Percentiles rank a stretch among this genome's conserved stretches.
These are phyloP conservation scores for Boletus fagicola DNA, from an alignment of 768 basidiomycete genomes.

Conservation along the genomic window DNA sequence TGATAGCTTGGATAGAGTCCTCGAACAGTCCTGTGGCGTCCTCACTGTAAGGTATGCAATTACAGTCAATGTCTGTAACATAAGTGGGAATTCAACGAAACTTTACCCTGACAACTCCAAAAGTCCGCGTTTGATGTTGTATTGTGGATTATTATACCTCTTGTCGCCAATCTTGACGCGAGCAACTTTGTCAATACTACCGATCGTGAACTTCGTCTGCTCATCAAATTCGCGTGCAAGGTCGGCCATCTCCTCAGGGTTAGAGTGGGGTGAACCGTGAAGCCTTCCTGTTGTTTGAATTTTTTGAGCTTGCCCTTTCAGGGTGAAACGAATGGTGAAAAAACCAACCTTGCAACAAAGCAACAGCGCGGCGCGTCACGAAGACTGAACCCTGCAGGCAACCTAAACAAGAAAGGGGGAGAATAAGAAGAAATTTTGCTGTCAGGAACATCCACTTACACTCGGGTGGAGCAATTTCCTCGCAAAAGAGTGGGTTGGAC, in stretches of 20 bases:
- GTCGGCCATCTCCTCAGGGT: slow-evolving; percentile 1
- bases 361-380: slow-evolving; percentile 40
- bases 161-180: neutral
- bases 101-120: slow-evolving; percentile 8
- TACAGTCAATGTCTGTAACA: neutral
- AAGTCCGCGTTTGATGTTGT: slow-evolving; percentile 4
- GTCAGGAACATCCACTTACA: slow-evolving; percentile 11
- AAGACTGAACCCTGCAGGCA: slow-evolving; percentile 47
- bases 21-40: slow-evolving; percentile 10
- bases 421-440: neutral
- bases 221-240: slow-evolving; percentile 10
- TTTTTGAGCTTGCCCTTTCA: neutral
- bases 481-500: slow-evolving; percentile 20
- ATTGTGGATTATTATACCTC: slow-evolving; percentile 1
- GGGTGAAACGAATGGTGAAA: neutral
- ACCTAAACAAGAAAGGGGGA: slow-evolving; percentile 27
- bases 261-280: neutral
- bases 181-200: neutral
- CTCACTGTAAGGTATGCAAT: neutral
- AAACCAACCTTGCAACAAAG: slow-evolving; percentile 34
- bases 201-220: slow-evolving; percentile 7
- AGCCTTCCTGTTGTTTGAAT: slow-evolving; percentile 4
- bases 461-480: slow-evolving; percentile 34
- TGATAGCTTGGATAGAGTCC: slow-evolving; percentile 11
- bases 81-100: neutral